Base-by-base conservation (phyloP, 805 yeast genomes). In the Hanseniaspora clermontiae region DNA sequence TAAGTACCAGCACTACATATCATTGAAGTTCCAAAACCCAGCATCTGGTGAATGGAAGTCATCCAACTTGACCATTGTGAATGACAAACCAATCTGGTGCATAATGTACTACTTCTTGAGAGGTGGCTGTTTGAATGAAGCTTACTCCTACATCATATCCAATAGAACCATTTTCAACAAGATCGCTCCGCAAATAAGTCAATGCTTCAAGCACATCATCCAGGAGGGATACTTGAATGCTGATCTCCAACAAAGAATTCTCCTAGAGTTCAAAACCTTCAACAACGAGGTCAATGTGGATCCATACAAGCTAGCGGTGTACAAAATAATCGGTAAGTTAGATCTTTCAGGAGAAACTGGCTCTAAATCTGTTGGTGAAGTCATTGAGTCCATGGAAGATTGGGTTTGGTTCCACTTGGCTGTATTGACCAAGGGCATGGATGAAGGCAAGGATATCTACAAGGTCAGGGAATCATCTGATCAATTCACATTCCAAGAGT, bases 321-420 rank as follows among this genome's bases (percentile, higher is more conserved):
- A 87, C 72, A 91, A 93, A 69, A 77, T 93, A 29, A 77, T 91
- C 58, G 97, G 97, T n/a, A 83, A 93, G 68, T 88, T 96, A 68
- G 80, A 77, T 54, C 20, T 52, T 3, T 24, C 43, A 24, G 47
- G 47, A 14, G 34, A 36, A 83, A 82, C 71, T 31, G 39, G 38
- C 4, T 31, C 39, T 5, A 81, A 81, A 68, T 72, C 78, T 60
- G 71, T 90, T 62, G 81, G 95, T 39, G 68, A 81, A n/a, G 79
- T 91, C 34, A 78, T 84, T 40, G 70, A 81, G 39, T 86, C 95
- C 58, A 79, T 90, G 49, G 97, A 91, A 68, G 97, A 91, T 70
- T 91, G 97, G 97, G 68, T 91, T 51, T 91, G 98, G 98, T 80
- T 86, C 66, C 97, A 93, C 69, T 75, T 93, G 57, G 77, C 81